A percentile compares a stretch with the other conserved stretches of the same genome.
phyloP scores from a whole-genome alignment of 2,329 filamentous ascomycete species.

The Grosmannia serpens region DNA sequence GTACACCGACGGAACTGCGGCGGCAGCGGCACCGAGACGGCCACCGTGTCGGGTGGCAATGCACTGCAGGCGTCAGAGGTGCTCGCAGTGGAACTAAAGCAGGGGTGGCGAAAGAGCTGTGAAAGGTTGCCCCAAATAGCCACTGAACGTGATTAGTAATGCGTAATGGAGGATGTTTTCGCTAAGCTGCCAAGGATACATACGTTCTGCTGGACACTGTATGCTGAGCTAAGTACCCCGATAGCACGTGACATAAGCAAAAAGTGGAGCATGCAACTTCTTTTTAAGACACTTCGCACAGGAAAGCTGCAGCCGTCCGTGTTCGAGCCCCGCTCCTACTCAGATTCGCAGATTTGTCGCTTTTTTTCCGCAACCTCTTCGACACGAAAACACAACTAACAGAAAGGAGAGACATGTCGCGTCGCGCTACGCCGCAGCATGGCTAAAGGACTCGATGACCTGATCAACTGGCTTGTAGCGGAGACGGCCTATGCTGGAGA shows the following conservation, averaged over 20 bases:
- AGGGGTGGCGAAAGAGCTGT: neutral
- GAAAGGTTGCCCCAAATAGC: too few relatives aligned
- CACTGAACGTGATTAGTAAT: too few relatives aligned
- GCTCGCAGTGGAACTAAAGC: constrained; percentile 33
- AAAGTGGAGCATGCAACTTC: neutral
- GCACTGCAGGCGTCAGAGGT: constrained; percentile 34
- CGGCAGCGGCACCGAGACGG: constrained; percentile 27
- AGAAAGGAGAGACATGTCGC: constrained; percentile 2
- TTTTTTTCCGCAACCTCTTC: neutral
- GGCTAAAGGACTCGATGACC: constrained; percentile 30
- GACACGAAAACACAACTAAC: neutral
- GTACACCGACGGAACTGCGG: constrained; percentile 34
- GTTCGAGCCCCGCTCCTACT: constrained; percentile 13
- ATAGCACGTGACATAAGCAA: neutral
- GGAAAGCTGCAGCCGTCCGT: constrained; percentile 1
- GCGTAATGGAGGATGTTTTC: too few relatives aligned
- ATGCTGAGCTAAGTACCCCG: too few relatives aligned
- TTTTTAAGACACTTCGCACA: neutral
- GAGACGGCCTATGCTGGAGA: constrained; percentile 32
- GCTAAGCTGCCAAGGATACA: too few relatives aligned
- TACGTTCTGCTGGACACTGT: too few relatives aligned
- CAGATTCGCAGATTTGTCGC: neutral
- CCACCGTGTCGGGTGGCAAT: constrained; percentile 24
- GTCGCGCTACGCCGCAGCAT: constrained; percentile 11
- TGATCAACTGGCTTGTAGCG: constrained; percentile 31